A percentile compares a stretch with the other conserved stretches of the same genome.
phyloP scores from a whole-genome alignment of 495 filamentous ascomycete genomes.

The Hypoxylon fragiforme region DNA sequence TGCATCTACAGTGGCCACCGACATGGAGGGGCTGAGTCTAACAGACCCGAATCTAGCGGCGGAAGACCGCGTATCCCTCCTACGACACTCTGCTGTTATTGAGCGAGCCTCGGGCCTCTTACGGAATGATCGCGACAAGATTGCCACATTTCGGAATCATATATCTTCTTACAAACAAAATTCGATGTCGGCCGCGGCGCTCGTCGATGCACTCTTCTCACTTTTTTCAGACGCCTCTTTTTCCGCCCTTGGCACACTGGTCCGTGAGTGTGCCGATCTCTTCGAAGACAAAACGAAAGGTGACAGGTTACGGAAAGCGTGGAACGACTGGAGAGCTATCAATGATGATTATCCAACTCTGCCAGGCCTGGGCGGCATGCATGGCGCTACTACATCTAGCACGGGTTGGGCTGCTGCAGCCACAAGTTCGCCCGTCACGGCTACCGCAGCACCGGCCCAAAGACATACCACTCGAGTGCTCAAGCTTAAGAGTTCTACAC shows the following conservation, averaged over 20 bases:
- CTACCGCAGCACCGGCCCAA: slow-evolving; percentile 41
- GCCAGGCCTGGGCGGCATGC: slow-evolving; percentile 68
- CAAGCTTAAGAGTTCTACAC: slow-evolving; percentile 54
- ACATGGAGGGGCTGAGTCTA: slow-evolving; percentile 46
- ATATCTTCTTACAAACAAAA: slow-evolving; percentile 75
- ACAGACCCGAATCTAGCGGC: slow-evolving; percentile 57
- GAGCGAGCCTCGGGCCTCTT: slow-evolving; percentile 83
- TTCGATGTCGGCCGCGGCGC: slow-evolving; percentile 66
- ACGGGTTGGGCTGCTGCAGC: slow-evolving; percentile 58
- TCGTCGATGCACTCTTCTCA: slow-evolving; percentile 79
- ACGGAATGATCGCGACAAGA: slow-evolving; percentile 69
- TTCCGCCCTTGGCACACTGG: slow-evolving; percentile 79
- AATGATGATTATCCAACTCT: slow-evolving; percentile 96
- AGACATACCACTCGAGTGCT: slow-evolving; percentile 49
- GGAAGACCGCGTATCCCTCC: slow-evolving; percentile 76
- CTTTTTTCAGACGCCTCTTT: slow-evolving; percentile 78
- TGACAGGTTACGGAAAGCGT: slow-evolving; percentile 72
- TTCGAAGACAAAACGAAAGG: slow-evolving; percentile 81
- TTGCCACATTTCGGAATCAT: slow-evolving; percentile 72
- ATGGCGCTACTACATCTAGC: slow-evolving; percentile 48
- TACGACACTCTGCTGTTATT: slow-evolving; percentile 77
- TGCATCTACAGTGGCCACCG: slow-evolving; percentile 11
- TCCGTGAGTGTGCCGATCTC: slow-evolving; percentile 91
- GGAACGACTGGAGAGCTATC: slow-evolving; percentile 92
- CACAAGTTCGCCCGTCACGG: slow-evolving; percentile 41